Evolutionary conservation across 164 flowering plant genomes (phyloP), one percentile per base, ranked within the genome.

Genomic region (Brasenia schreberi): DNA sequence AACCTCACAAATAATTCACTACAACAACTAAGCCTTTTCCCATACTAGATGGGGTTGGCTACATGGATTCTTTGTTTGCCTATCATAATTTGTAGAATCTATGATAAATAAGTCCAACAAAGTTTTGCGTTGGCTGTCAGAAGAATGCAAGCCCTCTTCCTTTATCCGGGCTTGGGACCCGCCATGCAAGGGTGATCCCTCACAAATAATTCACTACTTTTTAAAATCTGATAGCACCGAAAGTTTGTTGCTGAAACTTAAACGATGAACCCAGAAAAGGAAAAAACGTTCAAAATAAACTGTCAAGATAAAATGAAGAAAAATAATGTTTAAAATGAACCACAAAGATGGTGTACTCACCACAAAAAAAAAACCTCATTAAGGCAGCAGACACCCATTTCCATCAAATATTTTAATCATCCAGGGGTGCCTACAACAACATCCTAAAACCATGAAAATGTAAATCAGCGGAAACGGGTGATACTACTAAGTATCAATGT

Each of bases 361-460:
- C 88, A 84, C 97, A 83, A 82, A 91, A 49, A 91, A 49, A 96
- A 89, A n/a, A 88, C 96, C n/a, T 91, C 96, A 19, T 74, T 63
- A n/a, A 94, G 84, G 71, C 72, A 58, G 72, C 91, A 91, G 4
- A 81, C 66, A 66, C 92, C 88, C 84, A 78, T 82, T 70, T 88
- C 96, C 49, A 91, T 84, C 74, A 94, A 72, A 79, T 94, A 97
- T 77, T 75, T 88, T 77, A 91, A 69, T 62, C 99, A 93, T 42
- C 99, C 99, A 67, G 99, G 99, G 27, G 99, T 94, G 43, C 86
- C 99, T 77, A 94, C 83, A 61, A 94, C 96, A 82, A 91, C 84
- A 67, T 91, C 99, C 99, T 93, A 82, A 63, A 18, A 59, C 16
- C 16, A 49, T 49, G 56, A 49, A 9, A 1, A 4, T 65, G n/a